Evolutionary conservation across 2,329 filamentous ascomycete species (phyloP), one percentile per base, ranked within the genome.

Genomic region (Aschersonia sp.): DNA sequence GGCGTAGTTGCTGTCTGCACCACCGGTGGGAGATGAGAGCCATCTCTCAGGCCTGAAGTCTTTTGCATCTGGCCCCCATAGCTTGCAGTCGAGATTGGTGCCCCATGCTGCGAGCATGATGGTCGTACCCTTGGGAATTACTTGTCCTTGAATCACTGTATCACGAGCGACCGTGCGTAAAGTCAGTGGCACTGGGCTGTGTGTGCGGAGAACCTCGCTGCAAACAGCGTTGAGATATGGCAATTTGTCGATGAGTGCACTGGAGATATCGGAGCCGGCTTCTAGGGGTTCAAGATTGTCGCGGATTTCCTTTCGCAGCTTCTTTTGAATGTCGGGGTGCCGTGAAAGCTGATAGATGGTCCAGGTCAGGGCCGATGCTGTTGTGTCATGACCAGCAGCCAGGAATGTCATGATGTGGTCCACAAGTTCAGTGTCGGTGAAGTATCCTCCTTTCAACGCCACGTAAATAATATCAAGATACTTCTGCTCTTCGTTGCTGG

Each of bases 341-440:
- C 58, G 56, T 5, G 60, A 55, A 7, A 72, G 53, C 47, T 65
- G 55, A 32, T 70, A 68, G 2, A 63, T 58, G 0, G 62, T 61
- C 68, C 68, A 71, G 0, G 62, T 63, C 44, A 70, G 58, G 0
- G 64, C 55, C 0, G 61, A 59, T 2, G 68, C 66, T 1, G 66
- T 70, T 0, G 68, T 70, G 48, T 71, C 68, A 44, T 71, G 68
- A 0, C 68, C 67, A 7, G 66, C 63, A 1, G 62, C 62, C 10
- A 68, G 54, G 49, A 68, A 66, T 0, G 66, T 69, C 58, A 69
- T 64, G 30, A 68, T 51, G 47, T 69, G 62, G 46, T 66, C 62
- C n/a, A 65, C 57, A 4, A 67, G 57, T 29, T 65, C 59, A 10
- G 64, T 60, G 46, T 68, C 65, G 4, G 60, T 59, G 55, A 68